Evolutionary conservation across 176 grass and related monocot species (phyloP).

Genomic region (Eremochloa ophiuroides): DNA sequence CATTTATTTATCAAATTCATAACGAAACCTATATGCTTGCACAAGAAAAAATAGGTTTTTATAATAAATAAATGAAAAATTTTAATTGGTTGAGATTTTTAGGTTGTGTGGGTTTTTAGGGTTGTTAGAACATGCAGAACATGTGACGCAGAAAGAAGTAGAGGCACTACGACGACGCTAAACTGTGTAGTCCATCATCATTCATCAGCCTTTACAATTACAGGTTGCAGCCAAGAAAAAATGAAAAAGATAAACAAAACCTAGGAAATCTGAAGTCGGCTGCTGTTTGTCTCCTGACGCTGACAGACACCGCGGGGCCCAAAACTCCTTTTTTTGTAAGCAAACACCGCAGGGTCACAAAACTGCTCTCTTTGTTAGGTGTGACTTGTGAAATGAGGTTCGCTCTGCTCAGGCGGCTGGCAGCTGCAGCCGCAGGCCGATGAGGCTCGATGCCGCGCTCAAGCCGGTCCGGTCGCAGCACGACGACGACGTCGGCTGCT

Average conservation of each 20-base stretch:
- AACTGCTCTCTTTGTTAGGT: neutral
- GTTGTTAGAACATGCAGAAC: too few species aligned
- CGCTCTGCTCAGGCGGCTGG: neutral
- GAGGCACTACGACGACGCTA: neutral
- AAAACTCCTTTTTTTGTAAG: neutral
- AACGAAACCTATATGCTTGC: too few species aligned
- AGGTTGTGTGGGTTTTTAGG: too few species aligned
- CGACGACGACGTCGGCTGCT: neutral
- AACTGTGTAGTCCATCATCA: neutral
- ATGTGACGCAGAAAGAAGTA: too few species aligned
- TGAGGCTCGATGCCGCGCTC: neutral
- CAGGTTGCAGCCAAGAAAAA: neutral
- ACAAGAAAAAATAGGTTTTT: too few species aligned
- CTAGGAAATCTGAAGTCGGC: neutral
- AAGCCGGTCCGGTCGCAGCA: neutral
- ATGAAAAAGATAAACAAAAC: neutral
- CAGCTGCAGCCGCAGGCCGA: constrained; percentile 27
- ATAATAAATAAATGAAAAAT: too few species aligned
- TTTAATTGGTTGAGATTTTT: too few species aligned
- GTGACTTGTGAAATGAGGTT: neutral
- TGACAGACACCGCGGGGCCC: neutral
- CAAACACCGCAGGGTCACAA: neutral
- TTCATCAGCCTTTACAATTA: neutral
- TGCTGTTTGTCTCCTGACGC: neutral
- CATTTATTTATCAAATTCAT: too few species aligned